Conservation (phyloP, 2,329 filamentous ascomycete genomes). For the Aquanectria penicillioides region DNA sequence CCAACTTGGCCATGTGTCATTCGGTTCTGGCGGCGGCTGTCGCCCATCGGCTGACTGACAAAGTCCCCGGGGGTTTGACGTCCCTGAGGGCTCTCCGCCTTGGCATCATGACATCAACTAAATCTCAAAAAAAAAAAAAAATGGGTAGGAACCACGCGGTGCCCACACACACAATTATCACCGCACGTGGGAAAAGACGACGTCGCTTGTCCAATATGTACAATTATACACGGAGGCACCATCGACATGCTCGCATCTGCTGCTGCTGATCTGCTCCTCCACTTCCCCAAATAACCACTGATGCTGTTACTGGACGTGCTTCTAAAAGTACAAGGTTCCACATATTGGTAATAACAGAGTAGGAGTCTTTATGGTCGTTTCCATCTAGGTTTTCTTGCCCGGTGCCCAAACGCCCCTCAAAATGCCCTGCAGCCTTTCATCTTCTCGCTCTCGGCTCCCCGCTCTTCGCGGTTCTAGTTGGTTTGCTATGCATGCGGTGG, state of each 20-base stretch:
- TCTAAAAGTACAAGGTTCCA: constrained; percentile 43
- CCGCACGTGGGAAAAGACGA: constrained; percentile 22
- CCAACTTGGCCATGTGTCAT: background rate
- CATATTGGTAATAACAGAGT: constrained; percentile 42
- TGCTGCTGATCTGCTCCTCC: constrained; percentile 21
- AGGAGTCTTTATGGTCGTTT: constrained; percentile 43
- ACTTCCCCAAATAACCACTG: constrained; percentile 28
- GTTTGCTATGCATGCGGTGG: constrained; percentile 2
- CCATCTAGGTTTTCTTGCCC: constrained; percentile 42
- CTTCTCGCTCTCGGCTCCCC: background rate
- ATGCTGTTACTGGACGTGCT: constrained; percentile 34
- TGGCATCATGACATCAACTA: constrained; percentile 14
- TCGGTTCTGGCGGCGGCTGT: background rate
- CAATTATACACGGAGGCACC: constrained; percentile 38
- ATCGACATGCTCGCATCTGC: constrained; percentile 29
- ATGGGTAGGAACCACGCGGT: too few relatives aligned
- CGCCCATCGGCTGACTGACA: too few relatives aligned
- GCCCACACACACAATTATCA: too few relatives aligned
- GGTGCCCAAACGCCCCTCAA: constrained; percentile 42
- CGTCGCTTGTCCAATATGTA: constrained; percentile 40
- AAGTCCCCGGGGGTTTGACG: too few relatives aligned
- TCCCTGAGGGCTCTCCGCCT: background rate
- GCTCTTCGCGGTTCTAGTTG: constrained; percentile 13
- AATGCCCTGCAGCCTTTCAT: constrained; percentile 29
- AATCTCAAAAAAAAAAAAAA: constrained; percentile 1